Evolutionary conservation across 352 stramenopile species (phyloP), one percentile per base, ranked within the genome.

Genomic region (Phytophthora cryptogea): DNA sequence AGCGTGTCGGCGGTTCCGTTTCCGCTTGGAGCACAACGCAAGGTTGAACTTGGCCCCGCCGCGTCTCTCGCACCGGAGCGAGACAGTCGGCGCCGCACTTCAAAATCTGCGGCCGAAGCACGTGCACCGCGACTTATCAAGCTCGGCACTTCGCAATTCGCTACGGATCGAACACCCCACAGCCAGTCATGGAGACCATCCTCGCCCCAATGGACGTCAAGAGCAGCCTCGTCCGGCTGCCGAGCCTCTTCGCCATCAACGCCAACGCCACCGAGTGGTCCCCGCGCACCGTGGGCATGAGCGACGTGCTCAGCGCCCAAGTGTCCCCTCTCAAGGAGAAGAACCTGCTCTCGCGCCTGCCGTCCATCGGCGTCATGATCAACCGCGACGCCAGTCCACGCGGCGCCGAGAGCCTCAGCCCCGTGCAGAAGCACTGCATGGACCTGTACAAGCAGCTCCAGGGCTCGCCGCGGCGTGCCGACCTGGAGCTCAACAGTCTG

Each of bases 281-380:
- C 44, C 77, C 77, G 8, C 80, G 80, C 26, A 57, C 74, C n/a
- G 71, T 85, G 11, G 74, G 76, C 36, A 90, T 90, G 76, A 86
- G 68, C 68, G 78, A 88, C 51, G 71, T 90, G 59, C 74, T 90
- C 11, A 82, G 70, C 40, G 61, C 65, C 14, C 59, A 74, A 10
- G 54, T 73, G 40, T 76, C 76, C n/a, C 78, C 78, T 16, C 49
- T 76, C n/a, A 71, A 73, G 30, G 70, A 81, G 31, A 63, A 66
- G 11, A 43, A 52, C 5, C 54, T 79, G n/a, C n/a, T n/a, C 20
- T 63, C 68, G 32, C 80, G 80, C 13, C 64, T 90, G 35, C 80
- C 80, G 7, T 90, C 80, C 44, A 90, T 90, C 44, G 74, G 77
- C 51, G 65, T 67, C 28, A 88, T 90, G 72, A 90, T 90, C 58